phyloP scores from a whole-genome alignment of 1,284 basidiomycete species.

The Pisolithus thermaeus region DNA sequence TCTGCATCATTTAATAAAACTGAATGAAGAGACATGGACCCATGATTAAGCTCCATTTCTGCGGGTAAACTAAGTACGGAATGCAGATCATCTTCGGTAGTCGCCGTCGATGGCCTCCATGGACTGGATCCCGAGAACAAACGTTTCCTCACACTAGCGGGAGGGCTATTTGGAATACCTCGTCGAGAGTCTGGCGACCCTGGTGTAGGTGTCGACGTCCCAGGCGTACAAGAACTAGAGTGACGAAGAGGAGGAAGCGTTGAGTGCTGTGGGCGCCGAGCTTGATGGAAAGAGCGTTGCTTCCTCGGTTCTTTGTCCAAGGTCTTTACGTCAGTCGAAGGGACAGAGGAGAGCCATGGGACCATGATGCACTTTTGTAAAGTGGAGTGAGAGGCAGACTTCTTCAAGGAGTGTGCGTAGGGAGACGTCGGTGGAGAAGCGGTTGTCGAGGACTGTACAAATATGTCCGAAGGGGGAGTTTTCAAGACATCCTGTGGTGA shows the following conservation, averaged over 20 bases:
- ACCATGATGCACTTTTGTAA: constrained; percentile 33
- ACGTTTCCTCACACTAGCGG: constrained; percentile 40
- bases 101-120: constrained; percentile 47
- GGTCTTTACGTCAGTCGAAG: constrained; percentile 3
- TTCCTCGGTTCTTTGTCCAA: constrained; percentile 30
- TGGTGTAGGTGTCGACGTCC: constrained; percentile 19
- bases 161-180: constrained; percentile 7
- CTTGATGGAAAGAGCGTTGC: constrained; percentile 43
- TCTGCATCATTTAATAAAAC: constrained; percentile 7
- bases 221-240: constrained; percentile 20
- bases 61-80: constrained; percentile 49
- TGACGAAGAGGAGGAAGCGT: constrained; percentile 30
- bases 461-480: constrained; percentile 1
- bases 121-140: constrained; percentile 53
- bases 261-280: constrained; percentile 35
- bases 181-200: constrained; percentile 6
- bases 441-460: not conserved
- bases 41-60: constrained; percentile 30
- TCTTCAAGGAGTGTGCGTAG: constrained; percentile 40
- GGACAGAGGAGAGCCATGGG: not conserved
- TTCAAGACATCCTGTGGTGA: not conserved
- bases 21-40: constrained; percentile 3
- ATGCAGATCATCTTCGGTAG: constrained; percentile 43
- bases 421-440: constrained; percentile 16
- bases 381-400: constrained; percentile 52